Base-by-base conservation (phyloP, 2,329 filamentous ascomycete species). In the Teratosphaeria viscida region DNA sequence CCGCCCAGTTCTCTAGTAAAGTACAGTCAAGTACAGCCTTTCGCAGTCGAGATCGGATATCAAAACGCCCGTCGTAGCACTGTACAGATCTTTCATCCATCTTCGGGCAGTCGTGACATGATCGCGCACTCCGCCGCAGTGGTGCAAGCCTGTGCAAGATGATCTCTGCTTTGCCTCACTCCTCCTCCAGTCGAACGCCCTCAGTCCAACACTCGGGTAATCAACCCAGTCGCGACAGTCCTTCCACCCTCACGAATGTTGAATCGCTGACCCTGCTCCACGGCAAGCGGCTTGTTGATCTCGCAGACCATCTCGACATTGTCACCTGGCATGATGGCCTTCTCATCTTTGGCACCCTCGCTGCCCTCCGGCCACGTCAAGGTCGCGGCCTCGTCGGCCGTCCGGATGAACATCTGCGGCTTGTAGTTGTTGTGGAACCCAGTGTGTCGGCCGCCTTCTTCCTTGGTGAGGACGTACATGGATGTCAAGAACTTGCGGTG, bases 161-260 rank as follows among this genome's bases (percentile, higher is more conserved):
- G 14, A n/a, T 14, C 2, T 16, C 37, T 43, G 12, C 37, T 5
- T 43, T 5, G 37, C 23, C 23, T 43, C 43, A 10, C 3, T 19
- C 16, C 3, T 6, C 2, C 5, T 49, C 43, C n/a, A 11, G 5
- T 5, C 16, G 43, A 1, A n/a, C 43, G 16, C n/a, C 16, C 43
- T 67, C 70, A 75, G 57, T 74, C 72, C 54, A 76, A 56, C 34
- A 76, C 66, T 35, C 73, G 65, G 52, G 73, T 75, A 55, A 75
- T 71, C 61, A 75, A 61, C 57, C 73, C 73, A 56, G 73, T 75
- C 37, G 73, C 73, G 58, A 76, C 74, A 43, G 71, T 76, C 59
- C 90, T 85, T 70, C 92, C 92, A 80, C 94, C 94, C 82, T 99
- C 94, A 78, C 94, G 90, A 74, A 99, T 86, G 82, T 97, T 99